Percentiles rank a stretch among this genome's conserved stretches.
These are phyloP conservation scores for Rutstroemia sp. DNA, from an alignment of 2,329 filamentous ascomycete species.

Conservation along the genomic window DNA sequence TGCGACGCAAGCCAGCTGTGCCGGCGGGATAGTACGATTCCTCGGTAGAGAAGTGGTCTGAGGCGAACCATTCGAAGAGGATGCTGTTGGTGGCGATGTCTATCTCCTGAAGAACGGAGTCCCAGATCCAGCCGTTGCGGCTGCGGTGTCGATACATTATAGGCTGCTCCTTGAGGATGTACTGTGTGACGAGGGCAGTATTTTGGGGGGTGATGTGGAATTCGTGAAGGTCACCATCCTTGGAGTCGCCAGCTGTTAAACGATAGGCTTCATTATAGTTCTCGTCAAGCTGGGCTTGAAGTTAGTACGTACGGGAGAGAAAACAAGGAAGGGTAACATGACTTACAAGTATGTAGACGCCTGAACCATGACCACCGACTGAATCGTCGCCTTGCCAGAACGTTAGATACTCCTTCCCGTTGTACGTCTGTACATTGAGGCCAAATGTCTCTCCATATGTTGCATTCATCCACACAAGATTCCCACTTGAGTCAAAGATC, in stretches of 20 bases:
- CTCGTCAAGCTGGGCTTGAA: not conserved
- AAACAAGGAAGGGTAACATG: not conserved
- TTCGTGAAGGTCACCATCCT: conserved; percentile 41
- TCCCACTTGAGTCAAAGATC: conserved; percentile 12
- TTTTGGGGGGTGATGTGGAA: conserved; percentile 36
- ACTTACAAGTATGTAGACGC: not conserved
- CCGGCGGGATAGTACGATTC: not conserved
- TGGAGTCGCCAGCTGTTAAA: conserved; percentile 29
- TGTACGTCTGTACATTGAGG: conserved; percentile 32
- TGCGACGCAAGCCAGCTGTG: not conserved
- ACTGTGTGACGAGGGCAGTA: conserved; percentile 36
- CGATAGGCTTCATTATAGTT: conserved; percentile 1
- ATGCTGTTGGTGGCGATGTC: not conserved
- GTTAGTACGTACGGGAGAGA: not conserved
- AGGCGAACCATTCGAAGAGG: not conserved
- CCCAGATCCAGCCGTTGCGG: not conserved
- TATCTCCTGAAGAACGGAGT: not conserved
- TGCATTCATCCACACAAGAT: conserved; percentile 17
- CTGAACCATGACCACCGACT: not conserved
- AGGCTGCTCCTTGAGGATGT: conserved; percentile 33
- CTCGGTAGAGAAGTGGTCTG: not conserved
- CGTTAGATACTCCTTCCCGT: conserved; percentile 37
- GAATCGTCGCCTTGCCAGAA: conserved; percentile 37
- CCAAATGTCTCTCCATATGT: conserved; percentile 9
- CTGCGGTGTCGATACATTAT: conserved; percentile 20